Percentiles rank a stretch among this genome's conserved stretches.
These are phyloP conservation scores for Beauveria scarabaeidicola DNA, from an alignment of 2,329 filamentous ascomycete genomes.

Conservation along the genomic window DNA sequence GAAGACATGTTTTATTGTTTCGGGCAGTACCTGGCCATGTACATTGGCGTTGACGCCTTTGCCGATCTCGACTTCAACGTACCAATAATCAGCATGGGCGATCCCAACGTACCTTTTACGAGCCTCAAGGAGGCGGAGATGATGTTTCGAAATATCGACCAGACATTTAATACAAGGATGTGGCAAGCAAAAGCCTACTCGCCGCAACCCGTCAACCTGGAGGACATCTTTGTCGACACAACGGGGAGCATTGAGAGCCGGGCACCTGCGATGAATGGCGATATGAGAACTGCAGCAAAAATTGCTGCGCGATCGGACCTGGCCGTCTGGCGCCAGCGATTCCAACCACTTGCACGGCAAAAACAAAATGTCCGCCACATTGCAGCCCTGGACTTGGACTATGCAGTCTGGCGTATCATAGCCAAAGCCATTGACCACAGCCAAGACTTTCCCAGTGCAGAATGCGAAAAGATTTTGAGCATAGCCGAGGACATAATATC, in stretches of 20 bases:
- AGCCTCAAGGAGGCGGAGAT: slow-evolving; percentile 11
- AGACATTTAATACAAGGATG: not conserved
- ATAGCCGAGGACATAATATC: not conserved
- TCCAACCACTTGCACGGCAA: not conserved
- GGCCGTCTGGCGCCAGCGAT: not conserved
- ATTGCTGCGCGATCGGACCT: not conserved
- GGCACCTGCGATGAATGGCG: not conserved
- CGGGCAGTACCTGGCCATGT: slow-evolving; percentile 13
- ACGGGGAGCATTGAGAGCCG: not conserved
- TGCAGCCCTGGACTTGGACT: not conserved
- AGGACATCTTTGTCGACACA: not conserved
- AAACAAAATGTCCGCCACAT: not conserved
- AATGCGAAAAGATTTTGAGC: not conserved
- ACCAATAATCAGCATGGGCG: not conserved
- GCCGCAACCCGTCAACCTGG: not conserved
- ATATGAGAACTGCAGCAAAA: not conserved
- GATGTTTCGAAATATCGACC: slow-evolving; percentile 7
- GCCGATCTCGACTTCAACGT: slow-evolving; percentile 12
- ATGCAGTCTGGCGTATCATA: not conserved
- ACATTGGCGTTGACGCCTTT: slow-evolving; percentile 14
- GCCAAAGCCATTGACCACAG: not conserved
- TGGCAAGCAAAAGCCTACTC: slow-evolving; percentile 4
- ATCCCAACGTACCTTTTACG: slow-evolving; percentile 6
- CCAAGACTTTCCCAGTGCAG: not conserved
- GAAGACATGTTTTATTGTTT: slow-evolving; percentile 15